Base-by-base conservation (phyloP, 2,329 filamentous ascomycete species). In the Talaromyces verruculosus region DNA sequence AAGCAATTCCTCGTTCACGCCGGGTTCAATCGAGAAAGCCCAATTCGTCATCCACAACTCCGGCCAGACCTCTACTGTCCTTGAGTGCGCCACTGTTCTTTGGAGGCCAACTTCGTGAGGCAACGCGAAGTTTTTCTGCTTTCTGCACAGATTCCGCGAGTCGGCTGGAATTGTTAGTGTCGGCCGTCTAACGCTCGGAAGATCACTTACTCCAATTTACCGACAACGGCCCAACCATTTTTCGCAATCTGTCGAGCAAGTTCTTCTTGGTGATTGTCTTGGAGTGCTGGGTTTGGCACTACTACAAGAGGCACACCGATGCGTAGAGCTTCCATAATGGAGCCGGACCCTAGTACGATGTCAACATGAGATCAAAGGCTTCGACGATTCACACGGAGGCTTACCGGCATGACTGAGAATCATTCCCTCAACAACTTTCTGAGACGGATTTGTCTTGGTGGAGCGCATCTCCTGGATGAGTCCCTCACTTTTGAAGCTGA, bases 231-330 rank as follows among this genome's bases (percentile, higher is more conserved):
- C 78, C 96, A 96, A 28, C 90, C 89, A 70, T 92, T 87, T 28
- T 83, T 80, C 37, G 90, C 86, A 65, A 98, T 84, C 70, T 91
- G 89, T 60, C 88, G 83, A 0, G 94, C 94, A 64, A 99, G 85
- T 76, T 98, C 92, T 22, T 88, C 85, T 78, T 99, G 95, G 75
- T 99, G 95, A 72, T 99, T 94, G 73, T 96, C 89, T 71, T 97
- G 85, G 0, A 99, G 85, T 6, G 83, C 82, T 1, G 88, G 84
- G 76, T 99, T 99, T 2, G 94, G 91, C 2, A 99, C 93, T 0
- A 97, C 92, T 60, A 99, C 85, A n/a, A 98, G 81, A 2, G 91
- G 89, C 0, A 93, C 82, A 15, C 87, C 86, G 62, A 91, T 81
- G 51, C 91, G 87, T 68, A 96, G 86, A 0, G 89, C 92, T 75